Conservation (phyloP, 345 rosid genomes). For the Syzygium jambos region DNA sequence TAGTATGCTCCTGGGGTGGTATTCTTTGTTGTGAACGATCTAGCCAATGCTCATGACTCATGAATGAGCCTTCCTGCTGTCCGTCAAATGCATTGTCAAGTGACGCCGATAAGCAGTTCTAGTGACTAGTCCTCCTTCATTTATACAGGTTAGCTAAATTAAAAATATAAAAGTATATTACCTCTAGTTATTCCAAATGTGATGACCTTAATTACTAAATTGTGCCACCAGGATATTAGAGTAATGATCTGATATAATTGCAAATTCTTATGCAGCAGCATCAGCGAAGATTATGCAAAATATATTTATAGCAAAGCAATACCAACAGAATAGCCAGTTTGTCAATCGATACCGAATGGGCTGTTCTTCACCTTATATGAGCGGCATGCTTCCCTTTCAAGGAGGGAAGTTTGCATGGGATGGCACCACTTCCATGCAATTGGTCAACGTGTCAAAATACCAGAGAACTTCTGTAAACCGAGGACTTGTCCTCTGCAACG, state of each 20-base stretch:
- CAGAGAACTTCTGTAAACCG: slow-evolving; percentile 51
- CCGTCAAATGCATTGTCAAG: background rate
- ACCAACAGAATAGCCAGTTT: slow-evolving; percentile 60
- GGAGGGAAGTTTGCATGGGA: slow-evolving; percentile 81
- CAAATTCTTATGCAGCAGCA: slow-evolving; percentile 61
- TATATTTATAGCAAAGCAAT: slow-evolving; percentile 51
- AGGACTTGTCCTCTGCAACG: slow-evolving; percentile 64
- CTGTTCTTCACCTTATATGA: slow-evolving; percentile 37
- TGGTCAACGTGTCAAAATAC: slow-evolving; percentile 36
- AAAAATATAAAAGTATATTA: background rate
- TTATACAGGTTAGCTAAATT: background rate
- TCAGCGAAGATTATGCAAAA: slow-evolving; percentile 80
- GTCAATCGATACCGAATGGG: slow-evolving; percentile 52
- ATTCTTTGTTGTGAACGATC: background rate
- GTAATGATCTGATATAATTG: slow-evolving; percentile 31
- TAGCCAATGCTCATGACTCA: background rate
- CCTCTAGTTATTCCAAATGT: background rate
- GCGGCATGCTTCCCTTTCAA: slow-evolving; percentile 51
- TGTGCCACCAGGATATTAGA: background rate
- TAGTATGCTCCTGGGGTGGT: background rate
- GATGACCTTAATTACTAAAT: background rate
- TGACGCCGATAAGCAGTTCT: background rate
- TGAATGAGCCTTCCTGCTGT: background rate
- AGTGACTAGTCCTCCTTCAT: background rate
- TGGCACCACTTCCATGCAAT: slow-evolving; percentile 63